Base-by-base conservation (phyloP, 495 filamentous ascomycete genomes). In the Penicillium canescens region DNA sequence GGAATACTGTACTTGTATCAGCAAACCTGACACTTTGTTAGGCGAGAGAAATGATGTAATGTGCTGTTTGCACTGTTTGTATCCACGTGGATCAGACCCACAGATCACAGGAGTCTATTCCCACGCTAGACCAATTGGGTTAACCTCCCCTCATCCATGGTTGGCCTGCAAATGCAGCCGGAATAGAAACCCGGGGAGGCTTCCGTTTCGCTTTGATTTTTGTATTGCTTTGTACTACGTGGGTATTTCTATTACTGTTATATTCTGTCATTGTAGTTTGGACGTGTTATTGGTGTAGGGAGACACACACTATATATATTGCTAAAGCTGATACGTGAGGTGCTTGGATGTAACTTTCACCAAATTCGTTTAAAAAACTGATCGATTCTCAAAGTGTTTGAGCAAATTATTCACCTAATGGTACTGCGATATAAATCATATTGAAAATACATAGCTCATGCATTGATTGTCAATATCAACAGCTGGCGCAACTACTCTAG, bases 61-160 rank as follows among this genome's bases (percentile, higher is more conserved):
- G 56, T 54, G 52, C 18, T 50, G 59, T 67, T 68, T 70, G 65
- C 54, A 55, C 6, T 58, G 70, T 69, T 71, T 71, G 64, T 16
- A 23, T 50, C 71, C 70, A 74, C 71, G 71, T 74, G 73, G 61
- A 39, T 48, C 44, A 39, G 60, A 55, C 69, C 72, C 68, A 69
- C 61, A 42, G 42, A 44, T 60, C 57, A 61, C 55, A 50, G 58
- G 61, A 72, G 65, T 68, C 67, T 69, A 72, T 66, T 52, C 46
- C 52, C 23, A 28, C 54, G 54, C 60, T 63, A 69, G n/a, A 63
- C 60, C 3, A 54, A 60, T 46, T 0, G 12, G 60, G 70, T 39
- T 70, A 72, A 67, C 37, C 35, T 14, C 7, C 0, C n/a, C 48
- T 47, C 53, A 54, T 57, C 60, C 56, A 60, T 63, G 56, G 54